Evolutionary conservation across 1,284 basidiomycete genomes (phyloP).

Genomic region (Austroboletus rostrupii): DNA sequence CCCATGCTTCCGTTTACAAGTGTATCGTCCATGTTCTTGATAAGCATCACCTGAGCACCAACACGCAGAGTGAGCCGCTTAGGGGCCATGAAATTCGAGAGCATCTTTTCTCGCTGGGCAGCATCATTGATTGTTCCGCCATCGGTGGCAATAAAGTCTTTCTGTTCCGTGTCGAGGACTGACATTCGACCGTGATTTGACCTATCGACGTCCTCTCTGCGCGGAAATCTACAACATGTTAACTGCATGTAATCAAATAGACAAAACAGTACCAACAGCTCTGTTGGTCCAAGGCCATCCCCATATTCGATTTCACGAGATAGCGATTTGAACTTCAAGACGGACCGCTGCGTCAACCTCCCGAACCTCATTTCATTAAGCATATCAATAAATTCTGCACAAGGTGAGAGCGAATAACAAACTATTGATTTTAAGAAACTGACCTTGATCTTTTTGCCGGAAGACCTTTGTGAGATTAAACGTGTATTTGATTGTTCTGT

Average conservation of each 20-base stretch:
- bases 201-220: slow-evolving; percentile 80
- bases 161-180: slow-evolving; percentile 40
- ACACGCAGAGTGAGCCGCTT: slow-evolving; percentile 53
- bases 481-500: slow-evolving; percentile 48
- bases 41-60: slow-evolving; percentile 54
- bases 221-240: slow-evolving; percentile 62
- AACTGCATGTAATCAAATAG: slow-evolving; percentile 1
- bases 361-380: slow-evolving; percentile 92
- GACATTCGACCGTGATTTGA: slow-evolving; percentile 68
- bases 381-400: slow-evolving; percentile 80
- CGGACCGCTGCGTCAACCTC: slow-evolving; percentile 51
- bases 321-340: slow-evolving; percentile 59
- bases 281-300: slow-evolving; percentile 78
- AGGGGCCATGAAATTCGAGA: slow-evolving; percentile 74
- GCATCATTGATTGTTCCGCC: slow-evolving; percentile 49
- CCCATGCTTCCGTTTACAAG: slow-evolving; percentile 77
- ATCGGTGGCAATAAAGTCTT: slow-evolving; percentile 49
- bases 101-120: slow-evolving; percentile 58
- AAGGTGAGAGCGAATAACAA: slow-evolving; percentile 1
- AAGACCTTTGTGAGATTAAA: slow-evolving; percentile 66
- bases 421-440: slow-evolving; percentile 11
- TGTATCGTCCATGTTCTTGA: slow-evolving; percentile 70
- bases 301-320: slow-evolving; percentile 56
- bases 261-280: slow-evolving; percentile 49
- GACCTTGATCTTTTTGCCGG: slow-evolving; percentile 62